Base-by-base conservation (phyloP, 495 filamentous ascomycete species). In the Penicillium bialowiezense region DNA sequence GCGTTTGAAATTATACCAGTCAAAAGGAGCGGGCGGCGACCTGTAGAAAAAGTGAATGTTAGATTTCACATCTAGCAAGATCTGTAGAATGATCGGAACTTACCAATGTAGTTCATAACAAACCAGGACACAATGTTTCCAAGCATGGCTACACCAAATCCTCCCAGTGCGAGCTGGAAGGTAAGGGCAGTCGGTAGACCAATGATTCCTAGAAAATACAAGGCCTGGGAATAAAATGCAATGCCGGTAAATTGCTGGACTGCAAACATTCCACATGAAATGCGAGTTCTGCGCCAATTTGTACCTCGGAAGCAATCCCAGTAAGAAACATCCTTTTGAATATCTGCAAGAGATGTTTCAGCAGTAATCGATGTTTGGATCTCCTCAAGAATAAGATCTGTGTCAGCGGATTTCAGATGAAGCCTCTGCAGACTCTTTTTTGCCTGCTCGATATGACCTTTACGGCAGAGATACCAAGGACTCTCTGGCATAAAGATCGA, bases 91-190 rank as follows among this genome's bases (percentile, higher is more conserved):
- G 6, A 10, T 28, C 13, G 32, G 32, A 1, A 38, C 10, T 29
- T 18, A 52, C 42, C 42, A 17, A 46, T 32, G 19, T 52, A 52
- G 31, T 32, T 45, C 28, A 52, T 41, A 3, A 52, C 26, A 24
- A 52, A 35, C 50, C 42, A 52, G 7, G 42, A 42, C 8, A 41
- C 29, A 20, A 52, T 46, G 23, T 52, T 52, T 13, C 50, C 50
- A 20, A 52, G 18, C 20, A 52, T 32, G 17, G 42, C 42, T 8
- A 52, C 26, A 5, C 50, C 50, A 41, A 46, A 52, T 1, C 42
- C 35, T 24, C 41, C 41, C 1, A 46, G 26, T 4, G 50, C 50
- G 5, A 52, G 33, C 10, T 46, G 17, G 15, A 52, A 46, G 3
- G 42, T 52, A 15, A 52, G 33, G 4, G 20, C 20, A 15, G 31